phyloP scores from a whole-genome alignment of 108 stramenopile species.

The Mayamaea pseudoterrestris region DNA sequence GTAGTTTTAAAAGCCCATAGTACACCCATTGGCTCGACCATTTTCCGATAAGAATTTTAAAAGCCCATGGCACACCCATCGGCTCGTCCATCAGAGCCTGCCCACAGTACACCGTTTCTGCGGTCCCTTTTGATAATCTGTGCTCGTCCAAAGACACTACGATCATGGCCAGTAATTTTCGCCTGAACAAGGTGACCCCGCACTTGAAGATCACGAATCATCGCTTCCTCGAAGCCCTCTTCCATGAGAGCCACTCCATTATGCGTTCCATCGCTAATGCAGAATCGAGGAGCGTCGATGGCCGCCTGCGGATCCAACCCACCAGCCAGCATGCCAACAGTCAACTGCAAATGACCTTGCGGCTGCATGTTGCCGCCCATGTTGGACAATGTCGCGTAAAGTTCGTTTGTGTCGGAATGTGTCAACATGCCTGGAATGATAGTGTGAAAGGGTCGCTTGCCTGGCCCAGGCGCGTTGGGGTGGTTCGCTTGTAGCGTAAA shows the following conservation, averaged over 20 bases:
- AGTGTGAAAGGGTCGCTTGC: conserved; percentile 93
- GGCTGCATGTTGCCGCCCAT: conserved; percentile 99
- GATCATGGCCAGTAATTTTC: conserved; percentile 43
- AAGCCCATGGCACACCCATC: conserved; percentile 94
- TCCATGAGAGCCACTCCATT: conserved; percentile 62
- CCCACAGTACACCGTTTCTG: conserved; percentile 70
- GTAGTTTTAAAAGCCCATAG: too few relatives aligned
- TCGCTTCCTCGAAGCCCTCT: conserved; percentile 36
- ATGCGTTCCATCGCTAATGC: conserved; percentile 75
- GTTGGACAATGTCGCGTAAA: conserved; percentile 79
- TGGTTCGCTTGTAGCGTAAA: conserved; percentile 64
- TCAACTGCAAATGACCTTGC: conserved; percentile 92
- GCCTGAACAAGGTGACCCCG: conserved; percentile 52
- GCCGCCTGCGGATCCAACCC: conserved; percentile 79
- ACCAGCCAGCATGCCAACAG: conserved; percentile 59
- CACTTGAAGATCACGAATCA: conserved; percentile 40
- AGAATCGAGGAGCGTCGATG: conserved; percentile 89
- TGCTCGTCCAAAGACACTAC: conserved; percentile 82
- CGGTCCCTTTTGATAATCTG: conserved; percentile 74
- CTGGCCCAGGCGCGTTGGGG: conserved; percentile 73
- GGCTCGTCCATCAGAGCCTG: conserved; percentile 87
- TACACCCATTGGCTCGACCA: too few relatives aligned
- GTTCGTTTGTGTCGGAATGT: conserved; percentile 58
- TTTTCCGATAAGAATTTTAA: too few relatives aligned
- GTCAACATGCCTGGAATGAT: conserved; percentile 93